Conservation (phyloP, 345 rosid genomes). For the Kernera saxatilis region DNA sequence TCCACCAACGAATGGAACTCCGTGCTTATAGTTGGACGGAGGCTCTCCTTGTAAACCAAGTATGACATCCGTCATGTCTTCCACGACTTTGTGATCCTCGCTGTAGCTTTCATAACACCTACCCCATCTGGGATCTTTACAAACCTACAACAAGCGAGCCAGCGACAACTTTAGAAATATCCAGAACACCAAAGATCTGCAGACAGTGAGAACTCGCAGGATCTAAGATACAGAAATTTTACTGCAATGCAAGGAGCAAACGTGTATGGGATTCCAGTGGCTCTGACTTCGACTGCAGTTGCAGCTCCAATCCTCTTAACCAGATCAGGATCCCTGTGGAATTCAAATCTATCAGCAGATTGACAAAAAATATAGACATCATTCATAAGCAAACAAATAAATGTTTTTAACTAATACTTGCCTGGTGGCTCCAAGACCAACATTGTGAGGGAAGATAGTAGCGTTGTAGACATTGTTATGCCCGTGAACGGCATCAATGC, state of each 20-base stretch:
- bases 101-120: constrained; percentile 96
- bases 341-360: not conserved
- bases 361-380: not conserved
- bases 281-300: constrained; percentile 96
- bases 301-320: constrained; percentile 92
- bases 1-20: constrained; percentile 84
- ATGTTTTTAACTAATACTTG: constrained; percentile 13
- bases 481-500: constrained; percentile 94
- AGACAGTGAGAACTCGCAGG: not conserved
- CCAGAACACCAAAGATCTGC: not conserved
- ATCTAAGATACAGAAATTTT: constrained; percentile 6
- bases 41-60: constrained; percentile 88
- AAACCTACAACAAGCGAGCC: constrained; percentile 53
- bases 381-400: not conserved
- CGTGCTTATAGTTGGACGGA: constrained; percentile 52
- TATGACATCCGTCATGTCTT: constrained; percentile 74
- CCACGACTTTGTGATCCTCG: constrained; percentile 77
- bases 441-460: constrained; percentile 84
- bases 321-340: constrained; percentile 70
- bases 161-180: not conserved
- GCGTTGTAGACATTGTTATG: constrained; percentile 88
- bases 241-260: constrained; percentile 99
- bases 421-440: constrained; percentile 95
- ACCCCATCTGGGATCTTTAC: constrained; percentile 99
- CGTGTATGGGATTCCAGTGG: constrained; percentile 87